Evolutionary conservation across 1,284 basidiomycete species (phyloP), one percentile per base, ranked within the genome.

Genomic region (Papiliotrema nemorosa): DNA sequence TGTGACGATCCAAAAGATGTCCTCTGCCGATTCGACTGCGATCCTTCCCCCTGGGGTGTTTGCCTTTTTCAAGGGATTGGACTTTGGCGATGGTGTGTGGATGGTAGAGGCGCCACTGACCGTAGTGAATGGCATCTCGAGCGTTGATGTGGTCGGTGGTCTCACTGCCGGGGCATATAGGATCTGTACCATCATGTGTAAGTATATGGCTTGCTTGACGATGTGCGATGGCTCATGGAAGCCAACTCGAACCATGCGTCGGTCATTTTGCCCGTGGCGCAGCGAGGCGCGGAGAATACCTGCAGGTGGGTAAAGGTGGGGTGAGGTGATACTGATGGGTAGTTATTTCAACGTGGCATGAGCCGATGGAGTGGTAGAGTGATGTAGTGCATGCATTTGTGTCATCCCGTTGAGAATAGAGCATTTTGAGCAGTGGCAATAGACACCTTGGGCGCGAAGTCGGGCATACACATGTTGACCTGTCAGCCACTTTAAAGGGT

Each of bases 11-110:
- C 80, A 87, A 72, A 42, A 63, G 53, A 71, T 87, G 56, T 64
- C 67, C 38, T 69, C 78, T 21, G 66, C 81, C 37, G 73, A 75
- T 48, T 77, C 80, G 64, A 83, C 81, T 18, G 76, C 73, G 2
- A 76, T 80, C 5, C 79, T 77, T 7, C 74, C 85, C 72, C 82
- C 84, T 7, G 76, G 62, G 49, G 54, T 59, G 27, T 76, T 74
- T 44, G 79, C 77, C 10, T 85, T 87, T 75, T 87, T 87, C 82
- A 84, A 85, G 74, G 81, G 82, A 54, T 61, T 83, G 47, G 80
- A 83, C 64, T 76, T 67, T 31, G 66, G 75, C 13, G 50, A 54
- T 26, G 40, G 50, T 58, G n/a, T n/a, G 21, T 20, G 18, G 25
- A 22, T 45, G 13, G 21, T 42, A 31, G 50, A n/a, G 53, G 6